These are phyloP conservation scores for Apiotrichum brassicae DNA, from an alignment of 1,284 basidiomycete species.

Conservation along the genomic window DNA sequence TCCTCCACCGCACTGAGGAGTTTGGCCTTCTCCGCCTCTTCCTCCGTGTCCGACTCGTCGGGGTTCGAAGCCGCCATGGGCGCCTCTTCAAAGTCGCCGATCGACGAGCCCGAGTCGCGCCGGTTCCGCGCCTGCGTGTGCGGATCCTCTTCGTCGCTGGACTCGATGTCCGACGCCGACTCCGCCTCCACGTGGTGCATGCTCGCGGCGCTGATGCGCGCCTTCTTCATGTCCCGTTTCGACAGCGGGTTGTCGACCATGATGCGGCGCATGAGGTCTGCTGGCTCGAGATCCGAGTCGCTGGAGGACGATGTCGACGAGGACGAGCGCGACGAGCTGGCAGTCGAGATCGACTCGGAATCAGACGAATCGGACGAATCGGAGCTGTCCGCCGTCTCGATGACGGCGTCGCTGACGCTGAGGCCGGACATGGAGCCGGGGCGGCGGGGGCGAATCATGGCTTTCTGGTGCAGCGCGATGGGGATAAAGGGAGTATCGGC, in stretches of 20 bases:
- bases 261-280: conserved; percentile 22
- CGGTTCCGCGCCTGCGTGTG: neutral
- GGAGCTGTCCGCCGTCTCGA: conserved; percentile 34
- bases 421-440: conserved; percentile 34
- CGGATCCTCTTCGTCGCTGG: conserved; percentile 17
- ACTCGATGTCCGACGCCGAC: conserved; percentile 11
- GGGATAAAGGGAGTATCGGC: conserved; percentile 13
- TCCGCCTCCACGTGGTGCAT: conserved; percentile 25
- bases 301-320: conserved; percentile 2
- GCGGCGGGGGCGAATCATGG: conserved; percentile 20
- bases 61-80: neutral
- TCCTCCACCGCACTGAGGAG: conserved; percentile 5
- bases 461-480: conserved; percentile 27
- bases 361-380: conserved; percentile 13
- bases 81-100: conserved; percentile 32
- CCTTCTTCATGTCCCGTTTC: conserved; percentile 21
- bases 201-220: conserved; percentile 26
- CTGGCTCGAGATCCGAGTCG: conserved; percentile 13
- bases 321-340: conserved; percentile 7
- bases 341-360: conserved; percentile 2
- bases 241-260: conserved; percentile 27
- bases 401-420: conserved; percentile 39
- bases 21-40: conserved; percentile 12
- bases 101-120: conserved; percentile 28
- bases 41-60: conserved; percentile 4